Percentiles rank a stretch among this genome's conserved stretches.
Conservation (phyloP, 2,329 filamentous ascomycete genomes). For the Raffaelea ambrosiae region DNA sequence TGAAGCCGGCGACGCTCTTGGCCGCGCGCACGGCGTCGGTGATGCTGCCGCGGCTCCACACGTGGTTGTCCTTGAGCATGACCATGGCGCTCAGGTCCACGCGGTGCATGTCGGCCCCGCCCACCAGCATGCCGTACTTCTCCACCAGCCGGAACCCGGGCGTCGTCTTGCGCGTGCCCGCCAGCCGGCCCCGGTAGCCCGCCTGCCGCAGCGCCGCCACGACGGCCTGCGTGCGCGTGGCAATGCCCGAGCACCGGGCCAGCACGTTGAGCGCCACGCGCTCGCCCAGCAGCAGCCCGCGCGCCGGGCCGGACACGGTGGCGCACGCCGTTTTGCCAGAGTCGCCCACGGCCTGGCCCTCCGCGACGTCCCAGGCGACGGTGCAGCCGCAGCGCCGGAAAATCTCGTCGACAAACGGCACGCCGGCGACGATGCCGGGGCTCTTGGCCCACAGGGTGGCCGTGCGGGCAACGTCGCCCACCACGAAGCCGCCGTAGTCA, state of each 20-base stretch:
- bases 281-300: conserved; percentile 79
- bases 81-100: conserved; percentile 92
- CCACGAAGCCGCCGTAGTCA: conserved; percentile 96
- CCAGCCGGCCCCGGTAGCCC: conserved; percentile 77
- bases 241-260: conserved; percentile 84
- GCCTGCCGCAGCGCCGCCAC: conserved; percentile 48
- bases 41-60: conserved; percentile 86
- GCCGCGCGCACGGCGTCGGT: conserved; percentile 77
- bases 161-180: conserved; percentile 93
- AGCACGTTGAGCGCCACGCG: conserved; percentile 86
- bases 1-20: conserved; percentile 76
- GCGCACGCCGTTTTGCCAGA: conserved; percentile 48
- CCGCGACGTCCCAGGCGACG: conserved; percentile 79
- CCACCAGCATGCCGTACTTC: conserved; percentile 96
- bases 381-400: conserved; percentile 83
- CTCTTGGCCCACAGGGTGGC: conserved; percentile 63
- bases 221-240: conserved; percentile 55
- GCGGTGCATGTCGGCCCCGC: conserved; percentile 83
- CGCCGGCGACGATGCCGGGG: conserved; percentile 76
- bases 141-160: conserved; percentile 92
- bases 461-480: conserved; percentile 59
- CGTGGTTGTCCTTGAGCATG: conserved; percentile 99
- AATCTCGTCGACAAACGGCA: conserved; percentile 93
- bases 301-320: conserved; percentile 75
- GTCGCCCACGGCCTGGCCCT: conserved; percentile 60